These are phyloP conservation scores for Hysterangium stoloniferum DNA, from an alignment of 768 basidiomycete species.

Conservation along the genomic window DNA sequence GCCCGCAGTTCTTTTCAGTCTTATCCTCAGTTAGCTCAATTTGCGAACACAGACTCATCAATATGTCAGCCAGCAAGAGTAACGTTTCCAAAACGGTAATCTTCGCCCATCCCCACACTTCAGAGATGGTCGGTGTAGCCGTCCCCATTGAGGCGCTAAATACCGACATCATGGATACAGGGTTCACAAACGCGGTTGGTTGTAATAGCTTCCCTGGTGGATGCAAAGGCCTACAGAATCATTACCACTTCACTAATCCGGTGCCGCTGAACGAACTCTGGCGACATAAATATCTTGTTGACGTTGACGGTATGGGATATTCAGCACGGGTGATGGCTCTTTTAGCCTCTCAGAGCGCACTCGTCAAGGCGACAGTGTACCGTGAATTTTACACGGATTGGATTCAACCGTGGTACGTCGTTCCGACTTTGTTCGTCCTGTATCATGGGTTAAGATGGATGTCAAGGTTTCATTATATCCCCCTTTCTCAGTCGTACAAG, in stretches of 20 bases:
- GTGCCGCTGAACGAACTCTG: constrained; percentile 83
- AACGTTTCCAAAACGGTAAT: constrained; percentile 52
- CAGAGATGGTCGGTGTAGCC: constrained; percentile 51
- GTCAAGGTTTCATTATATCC: constrained; percentile 88
- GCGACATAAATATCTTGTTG: constrained; percentile 88
- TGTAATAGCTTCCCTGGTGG: constrained; percentile 71
- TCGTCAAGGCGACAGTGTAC: constrained; percentile 87
- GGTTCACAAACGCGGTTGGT: constrained; percentile 74
- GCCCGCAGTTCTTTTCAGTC: constrained; percentile 16
- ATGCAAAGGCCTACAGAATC: constrained; percentile 48
- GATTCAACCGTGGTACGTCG: constrained; percentile 78
- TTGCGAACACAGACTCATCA: constrained; percentile 49
- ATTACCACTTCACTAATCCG: constrained; percentile 64
- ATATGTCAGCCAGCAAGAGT: constrained; percentile 59
- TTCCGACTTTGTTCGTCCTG: background rate
- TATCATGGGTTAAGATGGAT: background rate
- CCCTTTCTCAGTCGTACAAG: constrained; percentile 74
- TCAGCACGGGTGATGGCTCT: constrained; percentile 84
- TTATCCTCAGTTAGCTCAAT: constrained; percentile 12
- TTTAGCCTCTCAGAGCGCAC: constrained; percentile 80
- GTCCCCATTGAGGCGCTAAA: constrained; percentile 61
- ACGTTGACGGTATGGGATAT: constrained; percentile 94
- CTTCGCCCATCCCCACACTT: constrained; percentile 58
- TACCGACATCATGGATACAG: constrained; percentile 76
- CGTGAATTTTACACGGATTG: constrained; percentile 87